Evolutionary conservation across 306 rosid species (phyloP).

Genomic region (Fagus sylvatica): DNA sequence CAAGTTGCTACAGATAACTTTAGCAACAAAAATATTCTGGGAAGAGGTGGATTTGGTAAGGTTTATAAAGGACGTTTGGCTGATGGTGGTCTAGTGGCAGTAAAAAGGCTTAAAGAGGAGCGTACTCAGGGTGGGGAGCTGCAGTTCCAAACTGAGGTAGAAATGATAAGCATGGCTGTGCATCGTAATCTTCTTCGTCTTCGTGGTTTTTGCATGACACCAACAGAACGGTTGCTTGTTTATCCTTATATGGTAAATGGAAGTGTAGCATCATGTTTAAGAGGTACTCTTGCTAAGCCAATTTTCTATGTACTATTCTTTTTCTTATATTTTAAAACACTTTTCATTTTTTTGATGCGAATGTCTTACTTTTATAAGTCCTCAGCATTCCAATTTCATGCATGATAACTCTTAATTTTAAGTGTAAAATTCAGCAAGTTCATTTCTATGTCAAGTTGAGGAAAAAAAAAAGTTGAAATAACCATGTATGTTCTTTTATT

Average conservation of each 20-base stretch:
- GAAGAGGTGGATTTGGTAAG: slow-evolving; percentile 96
- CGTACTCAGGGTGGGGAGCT: slow-evolving; percentile 87
- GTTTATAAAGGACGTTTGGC: slow-evolving; percentile 94
- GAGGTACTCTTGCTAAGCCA: slow-evolving; percentile 52
- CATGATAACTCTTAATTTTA: not conserved
- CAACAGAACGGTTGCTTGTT: slow-evolving; percentile 92
- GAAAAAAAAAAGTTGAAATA: not conserved
- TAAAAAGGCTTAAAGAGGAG: slow-evolving; percentile 90
- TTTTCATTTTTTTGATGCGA: slow-evolving; percentile 1
- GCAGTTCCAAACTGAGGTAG: slow-evolving; percentile 96
- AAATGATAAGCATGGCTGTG: slow-evolving; percentile 97
- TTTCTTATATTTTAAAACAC: not conserved
- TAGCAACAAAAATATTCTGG: slow-evolving; percentile 74
- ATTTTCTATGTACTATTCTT: not conserved
- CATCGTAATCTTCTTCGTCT: slow-evolving; percentile 94
- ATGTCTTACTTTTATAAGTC: slow-evolving; percentile 1
- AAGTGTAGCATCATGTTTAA: slow-evolving; percentile 93
- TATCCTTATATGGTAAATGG: slow-evolving; percentile 93
- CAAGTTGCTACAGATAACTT: slow-evolving; percentile 91
- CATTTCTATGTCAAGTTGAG: not conserved
- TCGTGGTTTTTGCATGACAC: slow-evolving; percentile 95
- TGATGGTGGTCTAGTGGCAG: slow-evolving; percentile 91
- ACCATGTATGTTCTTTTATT: not conserved
- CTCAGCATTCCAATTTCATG: not conserved
- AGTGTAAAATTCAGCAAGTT: not conserved